Evolutionary conservation across 148 eudicot species (phyloP).

Genomic region (Selenicereus undatus): DNA sequence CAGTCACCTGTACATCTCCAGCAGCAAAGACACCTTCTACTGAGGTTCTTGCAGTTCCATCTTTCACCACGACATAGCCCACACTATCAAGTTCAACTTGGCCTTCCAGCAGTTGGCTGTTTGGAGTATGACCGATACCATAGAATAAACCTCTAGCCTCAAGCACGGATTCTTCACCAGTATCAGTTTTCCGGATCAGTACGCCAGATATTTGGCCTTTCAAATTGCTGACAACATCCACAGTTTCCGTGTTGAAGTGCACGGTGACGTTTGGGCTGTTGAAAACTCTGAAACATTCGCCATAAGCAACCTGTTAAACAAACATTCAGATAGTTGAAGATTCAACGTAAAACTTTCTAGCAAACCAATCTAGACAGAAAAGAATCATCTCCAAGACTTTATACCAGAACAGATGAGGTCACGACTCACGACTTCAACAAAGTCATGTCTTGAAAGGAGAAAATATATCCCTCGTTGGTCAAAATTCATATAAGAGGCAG

Average conservation of each 20-base stretch:
- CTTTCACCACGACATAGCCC: slow-evolving; percentile 81
- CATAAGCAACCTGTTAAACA: slow-evolving; percentile 99
- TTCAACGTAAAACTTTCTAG: slow-evolving; percentile 41
- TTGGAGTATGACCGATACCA: slow-evolving; percentile 97
- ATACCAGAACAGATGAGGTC: neutral
- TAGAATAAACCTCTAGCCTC: slow-evolving; percentile 90
- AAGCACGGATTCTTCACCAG: slow-evolving; percentile 76
- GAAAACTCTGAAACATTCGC: slow-evolving; percentile 99
- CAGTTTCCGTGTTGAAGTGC: slow-evolving; percentile 94
- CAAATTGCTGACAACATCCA: slow-evolving; percentile 83
- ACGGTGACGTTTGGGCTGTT: slow-evolving; percentile 96
- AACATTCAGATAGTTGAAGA: slow-evolving; percentile 93
- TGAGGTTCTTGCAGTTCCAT: slow-evolving; percentile 73
- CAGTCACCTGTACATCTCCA: slow-evolving; percentile 92
- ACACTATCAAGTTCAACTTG: slow-evolving; percentile 75
- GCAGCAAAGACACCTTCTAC: slow-evolving; percentile 93
- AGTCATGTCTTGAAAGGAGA: neutral
- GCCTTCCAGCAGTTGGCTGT: slow-evolving; percentile 83
- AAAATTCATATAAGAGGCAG: neutral
- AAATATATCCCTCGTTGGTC: neutral
- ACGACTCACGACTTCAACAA: neutral
- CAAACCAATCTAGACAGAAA: slow-evolving; percentile 21
- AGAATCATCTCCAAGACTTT: neutral
- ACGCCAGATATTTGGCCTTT: slow-evolving; percentile 97
- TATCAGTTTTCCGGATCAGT: slow-evolving; percentile 59